Evolutionary conservation across 2,329 filamentous ascomycete genomes (phyloP), one percentile per base, ranked within the genome.

Genomic region (Dothidotthia symphoricarpi): DNA sequence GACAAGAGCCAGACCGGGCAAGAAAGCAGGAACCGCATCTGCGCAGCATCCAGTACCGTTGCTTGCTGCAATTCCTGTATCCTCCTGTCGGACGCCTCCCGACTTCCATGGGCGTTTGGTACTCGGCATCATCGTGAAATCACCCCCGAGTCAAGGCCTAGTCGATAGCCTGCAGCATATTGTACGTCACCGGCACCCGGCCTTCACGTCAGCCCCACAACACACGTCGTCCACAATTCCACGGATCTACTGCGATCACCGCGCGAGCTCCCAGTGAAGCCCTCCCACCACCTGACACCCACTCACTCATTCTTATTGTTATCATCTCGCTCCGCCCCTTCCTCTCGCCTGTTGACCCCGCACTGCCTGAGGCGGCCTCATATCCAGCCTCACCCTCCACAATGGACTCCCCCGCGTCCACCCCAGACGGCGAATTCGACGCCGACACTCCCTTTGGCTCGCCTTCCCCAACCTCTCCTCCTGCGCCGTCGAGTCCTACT

Each of bases 361-460:
- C 53, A 49, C 38, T 39, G 39, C 40, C 45, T 41, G 24, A 39
- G 41, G 32, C 41, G 26, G 36, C 45, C 28, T 33, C 25, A 29
- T 36, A 35, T 28, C 35, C 31, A 38, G n/a, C 19, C 28, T 27
- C 31, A 26, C 34, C 16, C 29, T 28, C 39, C 49, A 40, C 54
- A 49, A 63, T 63, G 58, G 53, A 52, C 36, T 59, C 60, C 34
- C 46, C 55, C 29, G 49, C 49, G 10, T 57, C 61, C 9, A 57
- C 61, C 11, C 59, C 60, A 15, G 59, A 57, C 38, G 55, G 49
- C 42, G 59, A 63, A 8, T 57, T 51, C 49, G 61, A 61, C 32
- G 52, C 55, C 34, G 59, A 63, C 33, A 51, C 49, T 28, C 59
- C 59, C 38, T 57, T 66, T 34, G 62, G 52, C 24, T 59, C 49